Conservation (phyloP, 495 filamentous ascomycete species). For the Penicillium goetzii region DNA sequence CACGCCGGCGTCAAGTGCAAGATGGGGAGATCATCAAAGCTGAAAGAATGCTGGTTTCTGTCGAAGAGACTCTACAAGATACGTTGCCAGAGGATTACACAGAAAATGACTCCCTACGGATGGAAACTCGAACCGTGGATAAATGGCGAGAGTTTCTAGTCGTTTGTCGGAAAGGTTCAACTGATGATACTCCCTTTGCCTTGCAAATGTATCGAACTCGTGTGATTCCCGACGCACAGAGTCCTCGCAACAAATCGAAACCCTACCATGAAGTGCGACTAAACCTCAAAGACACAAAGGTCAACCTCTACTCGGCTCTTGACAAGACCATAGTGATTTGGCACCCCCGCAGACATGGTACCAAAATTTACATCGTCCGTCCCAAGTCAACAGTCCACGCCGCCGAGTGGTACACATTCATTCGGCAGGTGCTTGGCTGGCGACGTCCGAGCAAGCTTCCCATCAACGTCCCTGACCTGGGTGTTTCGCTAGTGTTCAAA, state of each 20-base stretch:
- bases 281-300: conserved; percentile 54
- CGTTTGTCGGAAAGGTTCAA: conserved; percentile 62
- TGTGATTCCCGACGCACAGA: conserved; percentile 67
- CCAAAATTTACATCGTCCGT: conserved; percentile 68
- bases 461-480: conserved; percentile 69
- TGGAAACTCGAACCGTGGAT: conserved; percentile 62
- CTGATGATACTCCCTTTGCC: conserved; percentile 58
- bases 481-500: conserved; percentile 63
- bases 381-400: conserved; percentile 66
- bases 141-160: conserved; percentile 77
- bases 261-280: conserved; percentile 62
- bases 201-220: conserved; percentile 73
- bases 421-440: conserved; percentile 64
- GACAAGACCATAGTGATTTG: conserved; percentile 76
- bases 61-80: conserved; percentile 59
- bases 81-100: conserved; percentile 64
- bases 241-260: conserved; percentile 44
- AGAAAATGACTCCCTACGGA: conserved; percentile 66
- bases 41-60: conserved; percentile 73
- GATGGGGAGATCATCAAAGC: conserved; percentile 73
- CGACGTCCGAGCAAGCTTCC: conserved; percentile 60
- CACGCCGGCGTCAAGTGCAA: conserved; percentile 46
- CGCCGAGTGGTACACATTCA: conserved; percentile 78
- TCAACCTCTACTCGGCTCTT: conserved; percentile 71
- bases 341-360: conserved; percentile 58